phyloP scores from a whole-genome alignment of 163 green algal genomes.

The Volvox carteri region DNA sequence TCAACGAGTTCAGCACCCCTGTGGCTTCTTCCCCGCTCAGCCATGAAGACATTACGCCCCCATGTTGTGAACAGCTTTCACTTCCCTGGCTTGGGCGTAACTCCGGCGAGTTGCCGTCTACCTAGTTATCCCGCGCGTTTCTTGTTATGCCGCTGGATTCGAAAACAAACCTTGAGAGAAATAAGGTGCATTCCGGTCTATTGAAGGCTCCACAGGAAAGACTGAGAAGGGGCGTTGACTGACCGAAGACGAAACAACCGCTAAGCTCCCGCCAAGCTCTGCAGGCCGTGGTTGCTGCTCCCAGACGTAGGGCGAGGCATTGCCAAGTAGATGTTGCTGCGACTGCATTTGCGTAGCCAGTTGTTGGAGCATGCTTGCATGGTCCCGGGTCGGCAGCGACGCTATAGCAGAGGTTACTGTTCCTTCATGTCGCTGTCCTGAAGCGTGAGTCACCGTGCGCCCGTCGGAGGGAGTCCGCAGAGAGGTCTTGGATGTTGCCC shows the following conservation, averaged over 20 bases:
- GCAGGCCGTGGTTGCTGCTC: background rate
- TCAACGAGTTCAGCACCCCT: background rate
- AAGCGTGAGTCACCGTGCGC: background rate
- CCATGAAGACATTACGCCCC: no score
- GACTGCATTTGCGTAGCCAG: background rate
- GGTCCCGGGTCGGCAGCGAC: background rate
- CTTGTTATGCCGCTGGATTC: background rate
- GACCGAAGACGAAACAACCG: background rate
- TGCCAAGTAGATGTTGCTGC: background rate
- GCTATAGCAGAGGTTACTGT: background rate
- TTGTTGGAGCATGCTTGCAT: constrained; percentile 20
- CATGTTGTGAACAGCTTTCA: no score
- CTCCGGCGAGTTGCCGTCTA: no score
- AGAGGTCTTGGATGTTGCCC: background rate
- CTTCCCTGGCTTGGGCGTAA: no score
- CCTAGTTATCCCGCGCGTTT: no score
- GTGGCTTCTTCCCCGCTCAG: background rate
- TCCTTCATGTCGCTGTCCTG: background rate
- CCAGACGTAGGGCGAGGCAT: background rate
- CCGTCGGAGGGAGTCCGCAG: no score
- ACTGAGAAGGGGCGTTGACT: background rate
- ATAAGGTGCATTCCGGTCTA: background rate
- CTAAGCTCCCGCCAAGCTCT: constrained; percentile 14
- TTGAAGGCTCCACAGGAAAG: background rate
- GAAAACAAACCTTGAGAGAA: background rate